Percentiles rank a stretch among this genome's conserved stretches.
Evolutionary conservation across 2,329 filamentous ascomycete genomes (phyloP).

Genomic region (Aspergillus pseudoglaucus): DNA sequence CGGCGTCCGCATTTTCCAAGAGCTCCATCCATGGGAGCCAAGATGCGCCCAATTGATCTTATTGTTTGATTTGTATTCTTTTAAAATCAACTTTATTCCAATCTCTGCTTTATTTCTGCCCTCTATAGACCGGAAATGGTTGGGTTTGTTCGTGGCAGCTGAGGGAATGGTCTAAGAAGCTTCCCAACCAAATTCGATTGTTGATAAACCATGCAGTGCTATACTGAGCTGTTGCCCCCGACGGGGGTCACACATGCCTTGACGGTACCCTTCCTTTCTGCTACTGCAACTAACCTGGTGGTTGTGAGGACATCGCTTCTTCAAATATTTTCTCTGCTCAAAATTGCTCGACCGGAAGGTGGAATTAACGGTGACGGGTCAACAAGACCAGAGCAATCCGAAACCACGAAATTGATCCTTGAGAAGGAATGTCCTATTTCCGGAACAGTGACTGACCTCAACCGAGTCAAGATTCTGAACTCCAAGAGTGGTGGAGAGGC

Average conservation of each 20-base stretch:
- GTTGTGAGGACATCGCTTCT: constrained; percentile 89
- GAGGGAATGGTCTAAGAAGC: constrained; percentile 1
- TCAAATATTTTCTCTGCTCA: constrained; percentile 76
- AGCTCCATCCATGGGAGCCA: not conserved
- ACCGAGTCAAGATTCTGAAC: constrained; percentile 64
- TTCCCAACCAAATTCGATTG: constrained; percentile 1
- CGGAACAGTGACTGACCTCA: constrained; percentile 77
- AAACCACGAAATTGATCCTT: constrained; percentile 72
- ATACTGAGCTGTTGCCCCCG: constrained; percentile 89
- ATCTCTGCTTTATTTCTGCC: not conserved
- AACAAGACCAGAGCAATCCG: constrained; percentile 56
- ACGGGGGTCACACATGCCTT: constrained; percentile 90
- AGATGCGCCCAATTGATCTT: not conserved
- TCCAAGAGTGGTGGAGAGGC: constrained; percentile 77
- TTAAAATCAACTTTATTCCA: not conserved
- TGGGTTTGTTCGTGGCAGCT: constrained; percentile 5
- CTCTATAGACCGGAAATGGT: constrained; percentile 5
- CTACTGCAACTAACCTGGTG: constrained; percentile 74
- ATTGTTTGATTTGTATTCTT: not conserved
- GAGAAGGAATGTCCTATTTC: constrained; percentile 76
- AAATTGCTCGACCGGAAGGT: constrained; percentile 46
- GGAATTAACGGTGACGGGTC: constrained; percentile 41
- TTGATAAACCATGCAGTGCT: constrained; percentile 72
- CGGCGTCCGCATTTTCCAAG: not conserved
- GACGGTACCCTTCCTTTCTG: constrained; percentile 67